These are phyloP conservation scores for Diaporthe velutina DNA, from an alignment of 2,329 filamentous ascomycete species.

Conservation along the genomic window DNA sequence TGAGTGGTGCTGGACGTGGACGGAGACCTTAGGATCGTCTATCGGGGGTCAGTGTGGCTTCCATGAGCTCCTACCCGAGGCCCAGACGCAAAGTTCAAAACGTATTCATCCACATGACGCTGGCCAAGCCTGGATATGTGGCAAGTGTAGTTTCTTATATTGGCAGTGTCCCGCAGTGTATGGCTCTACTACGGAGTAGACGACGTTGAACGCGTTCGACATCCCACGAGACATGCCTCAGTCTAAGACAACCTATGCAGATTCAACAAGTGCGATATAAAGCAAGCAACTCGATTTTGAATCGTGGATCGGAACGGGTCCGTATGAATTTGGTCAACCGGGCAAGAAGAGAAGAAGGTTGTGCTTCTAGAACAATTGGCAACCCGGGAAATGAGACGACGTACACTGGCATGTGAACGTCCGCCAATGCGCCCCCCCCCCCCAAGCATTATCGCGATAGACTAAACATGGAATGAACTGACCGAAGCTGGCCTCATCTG, in stretches of 20 bases:
- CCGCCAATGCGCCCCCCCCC: neutral
- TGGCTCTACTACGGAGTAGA: neutral
- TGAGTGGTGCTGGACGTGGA: constrained; percentile 52
- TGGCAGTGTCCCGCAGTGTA: neutral
- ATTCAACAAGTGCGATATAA: neutral
- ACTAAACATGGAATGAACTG: neutral
- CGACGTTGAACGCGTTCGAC: constrained; percentile 7
- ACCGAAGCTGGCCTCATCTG: neutral
- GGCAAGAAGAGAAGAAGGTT: neutral
- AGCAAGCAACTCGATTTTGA: neutral
- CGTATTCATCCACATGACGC: neutral
- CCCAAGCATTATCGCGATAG: neutral
- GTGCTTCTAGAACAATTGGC: neutral
- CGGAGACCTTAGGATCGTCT: constrained; percentile 40
- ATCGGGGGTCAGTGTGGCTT: constrained; percentile 37
- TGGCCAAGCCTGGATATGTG: neutral
- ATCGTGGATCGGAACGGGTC: neutral
- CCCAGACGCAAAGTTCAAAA: neutral
- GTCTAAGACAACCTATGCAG: neutral
- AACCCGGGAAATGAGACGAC: neutral
- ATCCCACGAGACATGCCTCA: constrained; percentile 7
- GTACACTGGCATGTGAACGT: neutral
- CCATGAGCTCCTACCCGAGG: neutral
- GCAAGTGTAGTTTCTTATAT: constrained; percentile 1
- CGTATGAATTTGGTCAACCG: neutral